A percentile compares a stretch with the other conserved stretches of the same genome.
These are phyloP conservation scores for Calonectria hongkongensis DNA, from an alignment of 2,329 filamentous ascomycete genomes.

Conservation along the genomic window DNA sequence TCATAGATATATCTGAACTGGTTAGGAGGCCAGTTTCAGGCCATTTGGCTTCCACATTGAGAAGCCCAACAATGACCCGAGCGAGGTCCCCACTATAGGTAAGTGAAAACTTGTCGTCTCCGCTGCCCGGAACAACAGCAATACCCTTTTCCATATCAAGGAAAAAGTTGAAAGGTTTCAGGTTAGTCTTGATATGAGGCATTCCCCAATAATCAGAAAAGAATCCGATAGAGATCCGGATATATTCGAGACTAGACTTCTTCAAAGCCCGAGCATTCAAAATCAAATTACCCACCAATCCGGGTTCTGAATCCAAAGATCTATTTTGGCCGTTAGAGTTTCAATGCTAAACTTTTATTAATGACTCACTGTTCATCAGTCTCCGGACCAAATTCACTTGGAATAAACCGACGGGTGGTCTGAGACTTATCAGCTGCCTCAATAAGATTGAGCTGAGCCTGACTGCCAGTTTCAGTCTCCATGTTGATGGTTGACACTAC, in stretches of 20 bases:
- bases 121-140: background rate
- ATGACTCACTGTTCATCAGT: background rate
- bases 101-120: background rate
- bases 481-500: background rate
- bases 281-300: background rate
- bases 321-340: background rate
- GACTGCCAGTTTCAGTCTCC: background rate
- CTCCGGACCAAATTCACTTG: background rate
- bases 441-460: background rate
- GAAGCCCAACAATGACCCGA: background rate
- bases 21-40: background rate
- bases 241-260: background rate
- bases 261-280: background rate
- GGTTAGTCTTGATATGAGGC: background rate
- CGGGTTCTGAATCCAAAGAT: background rate
- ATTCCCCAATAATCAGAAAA: constrained; percentile 1
- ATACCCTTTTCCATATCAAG: background rate
- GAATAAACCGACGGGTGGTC: background rate
- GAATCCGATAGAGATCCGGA: background rate
- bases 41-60: background rate
- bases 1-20: background rate
- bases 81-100: background rate
- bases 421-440: background rate
- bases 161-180: background rate
- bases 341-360: background rate